Evolutionary conservation across 192 early-diverging fungal species (phyloP), one percentile per base, ranked within the genome.

Genomic region (Polychytrium aggregatum): DNA sequence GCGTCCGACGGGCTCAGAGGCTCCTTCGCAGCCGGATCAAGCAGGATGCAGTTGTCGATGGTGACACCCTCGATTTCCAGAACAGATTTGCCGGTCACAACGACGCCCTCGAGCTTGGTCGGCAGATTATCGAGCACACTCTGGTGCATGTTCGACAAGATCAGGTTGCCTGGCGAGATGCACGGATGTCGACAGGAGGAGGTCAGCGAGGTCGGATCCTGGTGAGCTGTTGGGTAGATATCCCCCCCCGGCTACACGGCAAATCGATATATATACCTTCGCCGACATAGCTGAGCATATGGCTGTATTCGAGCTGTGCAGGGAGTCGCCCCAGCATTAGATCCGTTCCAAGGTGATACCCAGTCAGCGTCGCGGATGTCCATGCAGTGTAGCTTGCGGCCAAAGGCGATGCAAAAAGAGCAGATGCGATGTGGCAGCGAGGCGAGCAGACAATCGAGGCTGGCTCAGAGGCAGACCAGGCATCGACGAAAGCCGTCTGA

Each of bases 241-340:
- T n/a, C n/a, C n/a, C n/a, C n/a, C n/a, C n/a, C n/a, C n/a, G n/a
- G n/a, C n/a, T n/a, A n/a, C n/a, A n/a, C n/a, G n/a, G n/a, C n/a
- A n/a, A n/a, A n/a, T n/a, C n/a, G n/a, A n/a, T n/a, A n/a, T n/a
- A n/a, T n/a, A n/a, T n/a, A n/a, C n/a, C n/a, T n/a, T n/a, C 55
- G n/a, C 74, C 74, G 45, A 85, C 72, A 28, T 70, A 68, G 0
- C 52, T 53, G 24, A 82, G 45, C 70, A 88, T 84, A 64, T 88
- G 79, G 35, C 68, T 63, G 57, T 88, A 88, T 62, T 88, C 86
- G 29, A 86, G 63, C 27, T 68, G 41, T 1, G 29, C 27, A 52
- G 46, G 37, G 47, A 50, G 30, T 60, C 46, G 4, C 45, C 22
- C 24, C 41, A 44, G 30, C 53, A n/a, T 21, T 8, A 42, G 7